A percentile compares a stretch with the other conserved stretches of the same genome.
These are phyloP conservation scores for Sabuloglossum arenarium DNA, from an alignment of 495 filamentous ascomycete genomes.

Conservation along the genomic window DNA sequence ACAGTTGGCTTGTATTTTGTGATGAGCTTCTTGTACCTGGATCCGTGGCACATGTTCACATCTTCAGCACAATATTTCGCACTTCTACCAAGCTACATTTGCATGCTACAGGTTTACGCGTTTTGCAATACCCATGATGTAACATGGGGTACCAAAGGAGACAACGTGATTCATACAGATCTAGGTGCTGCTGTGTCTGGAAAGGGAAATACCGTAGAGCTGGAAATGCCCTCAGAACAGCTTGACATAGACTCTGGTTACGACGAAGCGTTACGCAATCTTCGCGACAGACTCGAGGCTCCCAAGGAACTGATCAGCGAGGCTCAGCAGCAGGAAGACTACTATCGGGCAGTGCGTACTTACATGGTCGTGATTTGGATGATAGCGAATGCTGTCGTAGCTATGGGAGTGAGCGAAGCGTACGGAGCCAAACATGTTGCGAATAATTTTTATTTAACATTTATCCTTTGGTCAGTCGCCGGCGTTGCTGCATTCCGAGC, in stretches of 20 bases:
- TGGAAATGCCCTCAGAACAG: conserved; percentile 96
- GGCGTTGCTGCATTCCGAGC: conserved; percentile 66
- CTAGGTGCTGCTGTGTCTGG: conserved; percentile 61
- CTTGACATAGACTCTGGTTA: conserved; percentile 97
- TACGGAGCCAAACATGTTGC: conserved; percentile 49
- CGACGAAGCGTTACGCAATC: conserved; percentile 89
- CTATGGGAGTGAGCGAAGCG: conserved; percentile 82
- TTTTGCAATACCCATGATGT: conserved; percentile 99
- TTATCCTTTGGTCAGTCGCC: conserved; percentile 87
- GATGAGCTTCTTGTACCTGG: conserved; percentile 87
- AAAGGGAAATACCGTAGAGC: conserved; percentile 51
- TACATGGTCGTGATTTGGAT: conserved; percentile 99
- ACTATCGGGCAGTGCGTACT: conserved; percentile 91
- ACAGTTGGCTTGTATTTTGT: conserved; percentile 92
- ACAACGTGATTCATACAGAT: conserved; percentile 84
- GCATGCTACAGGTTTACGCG: conserved; percentile 92
- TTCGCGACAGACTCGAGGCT: conserved; percentile 81
- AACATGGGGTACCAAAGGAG: conserved; percentile 97
- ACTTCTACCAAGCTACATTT: conserved; percentile 83
- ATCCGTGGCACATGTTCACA: conserved; percentile 99
- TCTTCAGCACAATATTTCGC: conserved; percentile 83
- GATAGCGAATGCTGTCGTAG: conserved; percentile 73
- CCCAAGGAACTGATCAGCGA: conserved; percentile 38
- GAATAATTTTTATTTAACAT: conserved; percentile 74
- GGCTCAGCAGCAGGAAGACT: conserved; percentile 83